phyloP scores from a whole-genome alignment of 441 rosid genomes.

The Metrosideros polymorpha region DNA sequence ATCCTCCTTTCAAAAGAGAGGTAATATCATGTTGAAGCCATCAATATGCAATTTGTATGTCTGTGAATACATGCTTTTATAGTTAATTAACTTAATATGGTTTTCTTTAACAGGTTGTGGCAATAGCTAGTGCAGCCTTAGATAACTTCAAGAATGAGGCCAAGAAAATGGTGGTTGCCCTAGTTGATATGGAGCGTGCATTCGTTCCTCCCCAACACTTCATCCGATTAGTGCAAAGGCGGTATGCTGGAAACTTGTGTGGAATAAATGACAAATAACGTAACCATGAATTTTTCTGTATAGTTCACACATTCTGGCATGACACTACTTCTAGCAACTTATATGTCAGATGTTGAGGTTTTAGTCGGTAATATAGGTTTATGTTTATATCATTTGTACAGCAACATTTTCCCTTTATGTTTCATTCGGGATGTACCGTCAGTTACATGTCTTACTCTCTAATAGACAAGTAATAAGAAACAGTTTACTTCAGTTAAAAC shows the following conservation, averaged over 20 bases:
- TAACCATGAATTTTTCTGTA: neutral
- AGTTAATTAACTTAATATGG: slow-evolving; percentile 1
- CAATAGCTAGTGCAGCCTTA: slow-evolving; percentile 80
- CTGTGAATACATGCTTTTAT: neutral
- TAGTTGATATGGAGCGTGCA: slow-evolving; percentile 98
- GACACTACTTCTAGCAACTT: neutral
- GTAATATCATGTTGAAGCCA: slow-evolving; percentile 19
- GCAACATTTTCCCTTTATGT: neutral
- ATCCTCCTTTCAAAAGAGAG: slow-evolving; percentile 96
- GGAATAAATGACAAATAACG: neutral
- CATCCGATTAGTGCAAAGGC: slow-evolving; percentile 89
- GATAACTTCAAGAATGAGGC: slow-evolving; percentile 86
- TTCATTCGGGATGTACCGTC: neutral
- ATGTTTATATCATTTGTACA: neutral
- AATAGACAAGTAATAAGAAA: neutral
- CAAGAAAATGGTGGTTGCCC: slow-evolving; percentile 88
- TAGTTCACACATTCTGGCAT: neutral
- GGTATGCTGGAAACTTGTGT: slow-evolving; percentile 31
- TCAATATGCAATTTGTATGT: slow-evolving; percentile 2
- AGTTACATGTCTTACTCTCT: neutral
- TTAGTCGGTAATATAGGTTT: neutral
- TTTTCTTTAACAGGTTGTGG: slow-evolving; percentile 47
- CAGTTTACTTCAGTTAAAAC: neutral
- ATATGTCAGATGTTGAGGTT: neutral
- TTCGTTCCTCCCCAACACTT: slow-evolving; percentile 98